Evolutionary conservation across 1,284 basidiomycete genomes (phyloP).

Genomic region (Pterulicium gracile): DNA sequence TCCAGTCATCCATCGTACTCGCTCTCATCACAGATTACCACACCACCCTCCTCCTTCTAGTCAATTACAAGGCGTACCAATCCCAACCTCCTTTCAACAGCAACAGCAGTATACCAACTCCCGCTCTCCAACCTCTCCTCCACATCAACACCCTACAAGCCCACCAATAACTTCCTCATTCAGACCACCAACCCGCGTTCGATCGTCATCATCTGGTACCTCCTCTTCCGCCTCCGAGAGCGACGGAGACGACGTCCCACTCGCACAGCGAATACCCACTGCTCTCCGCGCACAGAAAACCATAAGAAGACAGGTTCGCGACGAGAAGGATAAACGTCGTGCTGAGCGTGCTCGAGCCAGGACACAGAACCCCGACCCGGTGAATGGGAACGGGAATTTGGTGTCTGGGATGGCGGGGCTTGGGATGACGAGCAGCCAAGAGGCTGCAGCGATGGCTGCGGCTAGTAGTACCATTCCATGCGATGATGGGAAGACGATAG

Average conservation of each 20-base stretch:
- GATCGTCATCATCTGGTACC: not conserved
- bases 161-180: no score
- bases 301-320: conserved; percentile 57
- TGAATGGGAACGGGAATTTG: conserved; percentile 1
- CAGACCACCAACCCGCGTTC: not conserved
- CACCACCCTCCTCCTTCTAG: no score
- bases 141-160: no score
- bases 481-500: not conserved
- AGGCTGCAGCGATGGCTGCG: not conserved
- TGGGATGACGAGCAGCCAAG: not conserved
- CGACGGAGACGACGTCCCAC: conserved; percentile 61
- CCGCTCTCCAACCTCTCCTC: no score
- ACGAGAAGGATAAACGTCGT: conserved; percentile 51
- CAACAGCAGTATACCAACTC: no score
- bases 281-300: conserved; percentile 70
- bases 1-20: no score
- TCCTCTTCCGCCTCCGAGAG: conserved; percentile 3
- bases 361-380: no score
- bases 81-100: no score
- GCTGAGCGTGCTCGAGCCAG: conserved; percentile 31
- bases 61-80: no score
- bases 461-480: not conserved
- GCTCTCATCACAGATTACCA: no score
- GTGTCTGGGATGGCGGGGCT: not conserved
- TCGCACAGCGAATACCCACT: conserved; percentile 67